A percentile compares a stretch with the other conserved stretches of the same genome.
Evolutionary conservation across 306 rosid genomes (phyloP).

Genomic region (Vigna unguiculata): DNA sequence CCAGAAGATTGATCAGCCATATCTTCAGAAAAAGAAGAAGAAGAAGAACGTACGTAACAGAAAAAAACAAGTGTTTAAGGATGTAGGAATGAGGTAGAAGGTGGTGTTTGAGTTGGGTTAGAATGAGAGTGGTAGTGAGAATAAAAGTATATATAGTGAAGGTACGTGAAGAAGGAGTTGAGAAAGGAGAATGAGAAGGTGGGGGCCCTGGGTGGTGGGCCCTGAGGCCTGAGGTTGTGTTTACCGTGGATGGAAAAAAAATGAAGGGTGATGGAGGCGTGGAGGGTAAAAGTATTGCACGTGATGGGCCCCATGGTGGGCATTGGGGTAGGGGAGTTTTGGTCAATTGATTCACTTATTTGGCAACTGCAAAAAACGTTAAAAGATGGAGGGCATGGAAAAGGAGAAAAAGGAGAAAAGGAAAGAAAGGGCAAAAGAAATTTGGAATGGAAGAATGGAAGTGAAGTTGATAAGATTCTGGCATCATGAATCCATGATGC

Average conservation of each 20-base stretch:
- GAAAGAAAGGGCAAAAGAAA: neutral
- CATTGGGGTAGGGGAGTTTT: constrained; percentile 24
- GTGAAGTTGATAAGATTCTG: constrained; percentile 43
- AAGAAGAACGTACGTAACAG: neutral
- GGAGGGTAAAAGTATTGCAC: constrained; percentile 32
- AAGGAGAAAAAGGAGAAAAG: neutral
- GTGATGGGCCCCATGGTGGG: constrained; percentile 55
- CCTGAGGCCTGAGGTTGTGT: neutral
- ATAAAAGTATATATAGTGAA: neutral
- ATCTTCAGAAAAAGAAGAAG: neutral
- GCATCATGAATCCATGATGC: constrained; percentile 44
- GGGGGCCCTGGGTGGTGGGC: constrained; percentile 40
- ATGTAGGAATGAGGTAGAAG: neutral
- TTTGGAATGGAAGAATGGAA: constrained; percentile 19
- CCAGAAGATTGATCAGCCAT: constrained; percentile 36
- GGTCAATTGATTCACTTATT: constrained; percentile 50
- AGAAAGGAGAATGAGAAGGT: neutral
- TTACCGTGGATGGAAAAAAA: constrained; percentile 35
- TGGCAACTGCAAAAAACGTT: constrained; percentile 1
- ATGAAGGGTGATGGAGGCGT: constrained; percentile 54
- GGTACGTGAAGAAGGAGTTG: neutral
- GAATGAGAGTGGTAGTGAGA: constrained; percentile 30
- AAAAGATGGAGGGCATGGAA: constrained; percentile 5
- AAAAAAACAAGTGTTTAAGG: neutral
- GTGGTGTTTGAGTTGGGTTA: neutral